Base-by-base conservation (phyloP, 768 basidiomycete species). In the Tylopilus felleus region DNA sequence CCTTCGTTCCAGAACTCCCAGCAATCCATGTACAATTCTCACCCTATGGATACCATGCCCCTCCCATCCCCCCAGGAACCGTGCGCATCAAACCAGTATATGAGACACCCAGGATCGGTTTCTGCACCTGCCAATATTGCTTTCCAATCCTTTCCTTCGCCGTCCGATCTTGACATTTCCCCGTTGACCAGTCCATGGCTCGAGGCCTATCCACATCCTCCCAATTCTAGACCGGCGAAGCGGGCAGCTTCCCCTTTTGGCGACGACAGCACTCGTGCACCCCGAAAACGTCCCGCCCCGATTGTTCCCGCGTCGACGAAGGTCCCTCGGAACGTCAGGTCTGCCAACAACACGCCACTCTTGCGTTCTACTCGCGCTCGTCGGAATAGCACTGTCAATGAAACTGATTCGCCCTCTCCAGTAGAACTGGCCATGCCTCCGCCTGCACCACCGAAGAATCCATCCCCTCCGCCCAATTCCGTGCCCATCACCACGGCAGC, bases 401-500 rank as follows among this genome's bases (percentile, higher is more conserved):
- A 76, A 42, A 70, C 63, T 12, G 86, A 89, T 61, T 84, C 88
- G 0, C 92, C 93, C 1, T 91, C 89, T 6, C 93, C 93, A 2
- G 91, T 96, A 1, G 93, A 96, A 71, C 70, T 90, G 19, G 79
- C 83, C 10, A 93, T 95, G 92, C 91, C 91, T 1, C 93, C 93
- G 0, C 90, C 92, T 8, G 89, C 88, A 9, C 73, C 78, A 8
- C 81, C 82, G 5, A 62, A 51, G 31, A 58, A 53, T 10, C 35
- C 61, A 23, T 55, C 59, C 8, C 53, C 67, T 23, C 53, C 64
- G 7, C 43, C 63, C 19, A 56, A 46, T 13, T 50, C 63, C n/a
- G 23, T 38, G 12, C 36, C 44, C 9, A 39, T 47, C 10, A 33
- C 54, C 0, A 49, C 57, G 7, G 17, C 49, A n/a, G 23, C 53